Evolutionary conservation across 2,329 filamentous ascomycete genomes (phyloP).

Genomic region (Fusarium lyarnte): DNA sequence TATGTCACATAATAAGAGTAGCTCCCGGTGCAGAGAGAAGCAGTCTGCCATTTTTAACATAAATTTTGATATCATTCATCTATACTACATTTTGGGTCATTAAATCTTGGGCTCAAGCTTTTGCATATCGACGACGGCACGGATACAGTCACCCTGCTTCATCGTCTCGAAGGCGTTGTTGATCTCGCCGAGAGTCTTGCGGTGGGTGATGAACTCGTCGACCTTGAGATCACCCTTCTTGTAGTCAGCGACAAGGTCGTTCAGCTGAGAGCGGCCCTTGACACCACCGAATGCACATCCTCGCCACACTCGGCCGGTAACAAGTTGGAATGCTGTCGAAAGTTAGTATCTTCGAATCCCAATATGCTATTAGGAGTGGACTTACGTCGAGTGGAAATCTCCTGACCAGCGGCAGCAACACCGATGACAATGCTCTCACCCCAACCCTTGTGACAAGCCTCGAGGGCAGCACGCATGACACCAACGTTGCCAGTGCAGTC

Average conservation of each 20-base stretch:
- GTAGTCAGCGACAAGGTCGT: slow-evolving; percentile 88
- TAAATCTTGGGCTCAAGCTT: slow-evolving; percentile 41
- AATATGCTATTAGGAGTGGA: slow-evolving; percentile 39
- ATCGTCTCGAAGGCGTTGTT: slow-evolving; percentile 92
- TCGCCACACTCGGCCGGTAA: slow-evolving; percentile 97
- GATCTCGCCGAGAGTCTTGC: slow-evolving; percentile 82
- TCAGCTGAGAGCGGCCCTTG: slow-evolving; percentile 94
- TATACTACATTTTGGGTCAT: slow-evolving; percentile 41
- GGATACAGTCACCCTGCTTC: slow-evolving; percentile 97
- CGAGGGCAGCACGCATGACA: slow-evolving; percentile 94
- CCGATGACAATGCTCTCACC: slow-evolving; percentile 98
- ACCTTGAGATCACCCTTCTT: slow-evolving; percentile 91
- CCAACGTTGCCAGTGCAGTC: slow-evolving; percentile 98
- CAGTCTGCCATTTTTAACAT: slow-evolving; percentile 26
- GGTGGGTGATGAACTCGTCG: slow-evolving; percentile 99
- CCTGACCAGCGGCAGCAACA: slow-evolving; percentile 94
- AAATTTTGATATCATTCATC: slow-evolving; percentile 34
- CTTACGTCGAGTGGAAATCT: slow-evolving; percentile 93
- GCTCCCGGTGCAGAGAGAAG: not conserved
- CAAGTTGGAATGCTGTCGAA: slow-evolving; percentile 89
- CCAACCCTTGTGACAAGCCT: slow-evolving; percentile 99
- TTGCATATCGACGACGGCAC: slow-evolving; percentile 82
- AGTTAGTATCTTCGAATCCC: slow-evolving; percentile 32
- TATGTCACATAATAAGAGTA: slow-evolving; percentile 14
- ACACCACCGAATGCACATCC: slow-evolving; percentile 98